Base-by-base conservation (phyloP, 129 eudicot genomes). In the Cynara cardunculus region DNA sequence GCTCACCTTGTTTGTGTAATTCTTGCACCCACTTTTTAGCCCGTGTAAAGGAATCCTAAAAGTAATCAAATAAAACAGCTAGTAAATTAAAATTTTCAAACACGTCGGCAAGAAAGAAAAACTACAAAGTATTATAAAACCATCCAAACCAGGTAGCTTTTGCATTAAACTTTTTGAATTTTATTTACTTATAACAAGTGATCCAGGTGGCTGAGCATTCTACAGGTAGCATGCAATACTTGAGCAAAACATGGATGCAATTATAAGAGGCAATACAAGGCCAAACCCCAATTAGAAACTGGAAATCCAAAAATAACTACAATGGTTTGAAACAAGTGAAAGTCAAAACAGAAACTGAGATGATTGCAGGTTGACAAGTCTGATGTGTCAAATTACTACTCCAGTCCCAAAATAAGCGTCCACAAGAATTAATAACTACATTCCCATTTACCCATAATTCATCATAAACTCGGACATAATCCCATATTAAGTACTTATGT, bases 1-100 rank as follows among this genome's bases (percentile, higher is more conserved):
- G 64, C 82, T 44, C 70, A 95, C 99, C 99, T 95, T 95, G 99
- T 87, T 94, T 94, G 82, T 91, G 98, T 74, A 94, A 88, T 82
- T 94, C 97, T 85, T 94, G 96, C 41, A 94, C 98, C 98, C 98
- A 94, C 85, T 90, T 94, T 89, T 94, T 94, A 30, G 98, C 98
- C 78, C 90, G 89, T 37, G 86, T 79, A 87, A 91, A 94, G 4
- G 98, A 94, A 78, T 94, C 98, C 98, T 94, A 31, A 8, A n/a
- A 7, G 27, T 71, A 21, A 62, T 79, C 44, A 75, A 49, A 16
- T 16, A 37, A 49, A 80, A 11, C 62, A 66, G 59, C 49, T 70
- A 13, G 19, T 28, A 21, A 31, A 10, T 16, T 49, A n/a, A 70
- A 68, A 39, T n/a, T 46, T 70, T 24, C 75, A 69, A 74, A 64